Conservation (phyloP, 208 protist species). For the Crithidia expoeki region DNA sequence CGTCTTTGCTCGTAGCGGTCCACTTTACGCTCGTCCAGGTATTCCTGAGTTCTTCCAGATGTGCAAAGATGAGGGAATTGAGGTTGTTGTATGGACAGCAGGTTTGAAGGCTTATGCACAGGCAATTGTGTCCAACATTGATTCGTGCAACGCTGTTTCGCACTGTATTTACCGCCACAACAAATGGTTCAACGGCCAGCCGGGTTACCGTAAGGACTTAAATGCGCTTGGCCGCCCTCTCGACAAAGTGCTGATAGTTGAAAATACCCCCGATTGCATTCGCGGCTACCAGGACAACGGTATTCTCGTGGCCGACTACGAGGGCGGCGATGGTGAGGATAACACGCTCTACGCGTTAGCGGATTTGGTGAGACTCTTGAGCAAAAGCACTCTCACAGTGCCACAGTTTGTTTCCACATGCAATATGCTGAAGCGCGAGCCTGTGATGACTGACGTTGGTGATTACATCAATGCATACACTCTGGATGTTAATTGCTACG, state of each 20-base stretch:
- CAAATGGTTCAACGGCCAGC: constrained; percentile 94
- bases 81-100: constrained; percentile 93
- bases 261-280: constrained; percentile 94
- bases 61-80: constrained; percentile 83
- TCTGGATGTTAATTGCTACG: constrained; percentile 78
- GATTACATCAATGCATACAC: constrained; percentile 92
- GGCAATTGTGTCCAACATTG: constrained; percentile 92
- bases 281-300: constrained; percentile 91
- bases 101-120: constrained; percentile 92
- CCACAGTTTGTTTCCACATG: constrained; percentile 88
- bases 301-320: constrained; percentile 93
- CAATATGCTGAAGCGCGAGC: constrained; percentile 62
- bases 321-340: constrained; percentile 85
- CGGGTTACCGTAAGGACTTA: constrained; percentile 93
- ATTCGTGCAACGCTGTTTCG: constrained; percentile 78
- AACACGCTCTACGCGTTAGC: constrained; percentile 89
- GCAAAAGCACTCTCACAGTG: constrained; percentile 84
- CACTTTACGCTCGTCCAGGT: constrained; percentile 87
- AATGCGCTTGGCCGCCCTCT: constrained; percentile 84
- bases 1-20: constrained; percentile 86
- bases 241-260: constrained; percentile 90
- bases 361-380: constrained; percentile 75
- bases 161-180: constrained; percentile 94
- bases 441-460: constrained; percentile 90
- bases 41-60: constrained; percentile 89